phyloP scores from a whole-genome alignment of 768 basidiomycete genomes.

The Melanogaster broomeanus region DNA sequence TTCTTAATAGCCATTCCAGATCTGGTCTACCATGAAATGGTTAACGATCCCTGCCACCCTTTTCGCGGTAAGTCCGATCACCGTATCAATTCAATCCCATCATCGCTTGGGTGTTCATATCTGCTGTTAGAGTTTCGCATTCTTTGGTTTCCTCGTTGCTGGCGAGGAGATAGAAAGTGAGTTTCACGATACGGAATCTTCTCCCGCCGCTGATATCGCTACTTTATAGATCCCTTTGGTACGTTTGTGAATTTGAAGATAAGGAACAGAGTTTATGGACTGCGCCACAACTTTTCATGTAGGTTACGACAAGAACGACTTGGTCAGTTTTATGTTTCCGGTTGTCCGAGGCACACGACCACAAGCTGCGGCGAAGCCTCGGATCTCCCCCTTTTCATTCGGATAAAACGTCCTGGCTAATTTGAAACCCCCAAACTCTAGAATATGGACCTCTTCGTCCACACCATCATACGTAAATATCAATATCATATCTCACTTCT shows the following conservation, averaged over 20 bases:
- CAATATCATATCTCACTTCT: too few relatives aligned
- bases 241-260: constrained; percentile 10
- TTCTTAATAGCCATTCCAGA: constrained; percentile 59
- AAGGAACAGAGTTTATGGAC: not conserved
- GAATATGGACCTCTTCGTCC: constrained; percentile 74
- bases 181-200: constrained; percentile 19
- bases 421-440: constrained; percentile 17
- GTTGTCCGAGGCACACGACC: not conserved
- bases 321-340: constrained; percentile 41
- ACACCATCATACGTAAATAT: constrained; percentile 61
- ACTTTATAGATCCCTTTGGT: constrained; percentile 48
- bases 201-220: not conserved
- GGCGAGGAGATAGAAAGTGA: constrained; percentile 77
- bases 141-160: constrained; percentile 73
- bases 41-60: constrained; percentile 65
- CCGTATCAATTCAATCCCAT: not conserved
- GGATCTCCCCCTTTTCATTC: constrained; percentile 2
- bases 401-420: not conserved
- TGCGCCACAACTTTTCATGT: not conserved
- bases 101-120: not conserved
- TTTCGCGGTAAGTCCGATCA: constrained; percentile 41
- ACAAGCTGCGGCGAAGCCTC: constrained; percentile 5
- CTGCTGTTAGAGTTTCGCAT: constrained; percentile 55
- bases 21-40: constrained; percentile 55
- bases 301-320: constrained; percentile 74